phyloP scores from a whole-genome alignment of 305 asterid species.

The Fraxinus dipetala region DNA sequence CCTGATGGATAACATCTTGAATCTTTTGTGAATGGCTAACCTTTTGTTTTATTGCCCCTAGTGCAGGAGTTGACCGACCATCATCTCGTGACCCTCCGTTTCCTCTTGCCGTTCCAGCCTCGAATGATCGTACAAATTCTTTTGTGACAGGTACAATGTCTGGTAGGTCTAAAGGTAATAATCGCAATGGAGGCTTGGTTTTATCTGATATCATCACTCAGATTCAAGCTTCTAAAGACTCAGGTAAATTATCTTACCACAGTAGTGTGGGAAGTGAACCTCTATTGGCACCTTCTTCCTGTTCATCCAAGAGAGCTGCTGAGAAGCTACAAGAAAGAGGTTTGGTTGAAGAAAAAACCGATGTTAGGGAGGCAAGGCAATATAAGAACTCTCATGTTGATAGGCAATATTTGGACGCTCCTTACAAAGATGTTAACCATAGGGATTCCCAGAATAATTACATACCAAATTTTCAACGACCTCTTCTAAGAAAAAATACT shows the following conservation, averaged over 20 bases:
- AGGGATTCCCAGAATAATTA: conserved; percentile 59
- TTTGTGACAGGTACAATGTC: conserved; percentile 46
- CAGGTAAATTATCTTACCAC: conserved; percentile 60
- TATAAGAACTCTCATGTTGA: conserved; percentile 53
- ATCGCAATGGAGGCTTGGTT: conserved; percentile 80
- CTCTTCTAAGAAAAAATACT: conserved; percentile 78
- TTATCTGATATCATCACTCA: conserved; percentile 90
- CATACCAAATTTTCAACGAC: conserved; percentile 93
- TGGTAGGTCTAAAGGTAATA: conserved; percentile 59
- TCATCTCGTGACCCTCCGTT: conserved; percentile 98
- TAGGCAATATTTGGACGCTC: conserved; percentile 62
- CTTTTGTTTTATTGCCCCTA: conserved; percentile 57
- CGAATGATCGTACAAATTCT: conserved; percentile 62
- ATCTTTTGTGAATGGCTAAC: conserved; percentile 43
- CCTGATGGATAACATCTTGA: conserved; percentile 8
- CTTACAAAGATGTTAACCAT: conserved; percentile 60
- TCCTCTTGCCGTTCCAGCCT: conserved; percentile 96
- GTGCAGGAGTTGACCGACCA: conserved; percentile 99
- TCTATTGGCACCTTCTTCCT: conserved; percentile 53
- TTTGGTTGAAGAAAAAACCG: conserved; percentile 62
- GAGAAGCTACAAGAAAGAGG: conserved; percentile 76
- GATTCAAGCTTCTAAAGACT: conserved; percentile 90
- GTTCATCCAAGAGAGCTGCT: conserved; percentile 68
- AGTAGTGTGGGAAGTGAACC: conserved; percentile 59
- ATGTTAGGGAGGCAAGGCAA: conserved; percentile 69